Evolutionary conservation across 2,329 filamentous ascomycete species (phyloP).

Genomic region (Colletotrichum tabaci): DNA sequence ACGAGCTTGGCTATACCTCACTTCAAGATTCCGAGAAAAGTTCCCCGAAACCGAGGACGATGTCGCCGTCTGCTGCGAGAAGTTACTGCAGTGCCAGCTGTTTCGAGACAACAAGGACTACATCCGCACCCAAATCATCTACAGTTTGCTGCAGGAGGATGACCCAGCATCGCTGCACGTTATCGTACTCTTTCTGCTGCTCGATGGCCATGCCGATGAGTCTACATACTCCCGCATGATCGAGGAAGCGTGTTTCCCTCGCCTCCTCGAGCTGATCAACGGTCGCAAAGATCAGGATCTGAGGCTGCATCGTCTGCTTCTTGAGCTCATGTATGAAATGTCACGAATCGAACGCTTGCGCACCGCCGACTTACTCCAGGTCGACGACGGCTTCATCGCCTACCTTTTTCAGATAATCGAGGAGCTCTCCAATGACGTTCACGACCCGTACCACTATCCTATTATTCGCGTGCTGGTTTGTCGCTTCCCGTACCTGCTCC

Average conservation of each 20-base stretch:
- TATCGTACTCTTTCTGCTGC: slow-evolving; percentile 86
- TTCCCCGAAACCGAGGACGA: slow-evolving; percentile 85
- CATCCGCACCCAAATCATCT: slow-evolving; percentile 92
- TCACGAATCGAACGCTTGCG: slow-evolving; percentile 89
- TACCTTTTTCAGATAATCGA: slow-evolving; percentile 92
- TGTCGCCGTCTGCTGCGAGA: slow-evolving; percentile 83
- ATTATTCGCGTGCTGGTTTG: slow-evolving; percentile 92
- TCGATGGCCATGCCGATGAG: slow-evolving; percentile 87
- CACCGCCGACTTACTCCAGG: slow-evolving; percentile 81
- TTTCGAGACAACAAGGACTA: slow-evolving; percentile 86
- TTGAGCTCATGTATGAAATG: slow-evolving; percentile 97
- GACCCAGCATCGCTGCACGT: slow-evolving; percentile 84
- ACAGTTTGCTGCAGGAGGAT: slow-evolving; percentile 92
- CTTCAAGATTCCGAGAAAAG: slow-evolving; percentile 81
- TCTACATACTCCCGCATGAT: slow-evolving; percentile 89
- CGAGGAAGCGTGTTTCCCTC: slow-evolving; percentile 84
- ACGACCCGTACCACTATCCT: slow-evolving; percentile 96
- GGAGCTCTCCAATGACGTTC: slow-evolving; percentile 85
- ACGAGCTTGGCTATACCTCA: slow-evolving; percentile 86
- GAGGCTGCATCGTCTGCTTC: slow-evolving; percentile 82
- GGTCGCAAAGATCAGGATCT: slow-evolving; percentile 75
- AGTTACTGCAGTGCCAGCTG: slow-evolving; percentile 81
- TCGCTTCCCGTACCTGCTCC: slow-evolving; percentile 6
- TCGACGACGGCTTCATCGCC: slow-evolving; percentile 85
- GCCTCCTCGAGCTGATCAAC: slow-evolving; percentile 86